Evolutionary conservation across 169 alveolate genomes (phyloP), one percentile per base, ranked within the genome.

Genomic region (Cyclospora cayetanensis): DNA sequence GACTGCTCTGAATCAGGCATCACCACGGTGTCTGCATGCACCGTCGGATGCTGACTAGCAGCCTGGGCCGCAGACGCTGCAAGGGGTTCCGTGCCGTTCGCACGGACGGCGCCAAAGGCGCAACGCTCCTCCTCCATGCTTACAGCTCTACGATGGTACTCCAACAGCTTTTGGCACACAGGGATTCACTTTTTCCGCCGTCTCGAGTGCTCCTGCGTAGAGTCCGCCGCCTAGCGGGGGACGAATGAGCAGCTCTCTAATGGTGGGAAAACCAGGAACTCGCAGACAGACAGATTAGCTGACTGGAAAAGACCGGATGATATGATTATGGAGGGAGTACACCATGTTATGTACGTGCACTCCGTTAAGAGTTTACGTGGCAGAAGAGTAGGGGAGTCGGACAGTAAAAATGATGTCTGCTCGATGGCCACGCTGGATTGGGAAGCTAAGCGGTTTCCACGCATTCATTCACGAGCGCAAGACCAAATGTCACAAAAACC

Each of bases 11-110:
- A 31, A 29, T 50, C 72, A 1, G 88, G 70, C 29, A 52, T 29
- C 34, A 79, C 5, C 22, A 50, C 72, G 4, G 34, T 35, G 72
- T 79, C 88, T 34, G 18, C 88, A 43, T 37, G 88, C 39, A 37
- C 88, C 35, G 88, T 15, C 50, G 88, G 88, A 60, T 79, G 88
- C 72, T 79, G 88, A n/a, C 88, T 79, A 50, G 88, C 88, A 79
- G 88, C 70, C 39, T 79, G 88, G 4, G 72, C 88, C 34, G 72
- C 70, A 25, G 70, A 35, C 50, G 70, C 66, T 25, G 43, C 72
- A 29, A 50, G 72, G 35, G 43, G 29, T 46, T 79, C 88, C 88
- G 66, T 50, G 88, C 39, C 70, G 22, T 37, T 25, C 46, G 72
- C 84, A 74, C 84, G 84, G 84, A 74, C 12, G 35, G 42, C 60